These are phyloP conservation scores for Suillus variegatus DNA, from an alignment of 768 basidiomycete genomes.

Conservation along the genomic window DNA sequence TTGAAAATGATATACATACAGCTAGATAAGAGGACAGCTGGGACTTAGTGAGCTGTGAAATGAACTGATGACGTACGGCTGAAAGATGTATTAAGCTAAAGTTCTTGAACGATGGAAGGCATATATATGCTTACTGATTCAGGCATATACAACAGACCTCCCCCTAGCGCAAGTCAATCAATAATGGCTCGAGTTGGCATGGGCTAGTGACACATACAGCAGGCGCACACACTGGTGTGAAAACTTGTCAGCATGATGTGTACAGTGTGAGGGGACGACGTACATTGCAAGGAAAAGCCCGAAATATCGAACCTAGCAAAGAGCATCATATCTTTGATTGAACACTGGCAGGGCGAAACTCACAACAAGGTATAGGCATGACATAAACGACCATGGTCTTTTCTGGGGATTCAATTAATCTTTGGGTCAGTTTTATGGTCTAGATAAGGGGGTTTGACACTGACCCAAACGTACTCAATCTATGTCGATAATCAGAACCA, in stretches of 20 bases:
- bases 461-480: constrained; percentile 2
- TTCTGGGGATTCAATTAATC: background rate
- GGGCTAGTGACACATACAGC: background rate
- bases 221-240: background rate
- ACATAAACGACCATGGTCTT: constrained; percentile 1
- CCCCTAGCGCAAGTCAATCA: background rate
- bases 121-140: background rate
- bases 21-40: background rate
- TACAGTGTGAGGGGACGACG: background rate
- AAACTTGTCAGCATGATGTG: background rate
- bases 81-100: background rate
- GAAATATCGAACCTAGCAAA: background rate
- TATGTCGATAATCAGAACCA: background rate
- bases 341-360: background rate
- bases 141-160: constrained; percentile 3
- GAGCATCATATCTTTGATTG: background rate
- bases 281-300: constrained; percentile 4
- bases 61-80: background rate
- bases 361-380: constrained; percentile 3
- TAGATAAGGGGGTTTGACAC: background rate
- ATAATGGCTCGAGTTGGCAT: background rate
- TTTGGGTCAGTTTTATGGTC: background rate
- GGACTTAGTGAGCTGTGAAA: background rate
- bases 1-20: background rate
- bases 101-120: background rate